Evolutionary conservation across 2,329 filamentous ascomycete genomes (phyloP), one percentile per base, ranked within the genome.

Genomic region (Alternaria rosae): DNA sequence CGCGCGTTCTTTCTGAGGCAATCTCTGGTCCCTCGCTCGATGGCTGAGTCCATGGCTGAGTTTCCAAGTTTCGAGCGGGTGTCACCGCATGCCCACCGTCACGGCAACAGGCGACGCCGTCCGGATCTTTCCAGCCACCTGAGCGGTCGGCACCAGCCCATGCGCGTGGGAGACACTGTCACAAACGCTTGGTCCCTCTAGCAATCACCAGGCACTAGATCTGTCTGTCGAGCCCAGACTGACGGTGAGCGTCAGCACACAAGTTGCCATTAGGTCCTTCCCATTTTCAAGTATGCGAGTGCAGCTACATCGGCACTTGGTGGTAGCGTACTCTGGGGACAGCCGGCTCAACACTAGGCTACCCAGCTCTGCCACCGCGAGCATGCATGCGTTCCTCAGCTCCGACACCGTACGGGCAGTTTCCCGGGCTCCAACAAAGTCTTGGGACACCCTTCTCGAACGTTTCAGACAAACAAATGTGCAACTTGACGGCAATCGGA

Each of bases 391-490:
- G 30, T 11, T 38, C 54, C 28, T 25, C 30, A 48, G 30, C 28
- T 12, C 28, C 43, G 21, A 26, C 23, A 26, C 28, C 32, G 25
- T 35, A 42, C 21, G 44, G 25, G 13, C n/a, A 50, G 17, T 51
- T 51, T 51, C 20, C 47, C 47, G 20, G 35, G 28, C 28, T 51
- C 30, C n/a, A 32, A 35, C 47, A 38, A n/a, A 38, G 32, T 21
- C 47, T 25, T 35, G 47, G 45, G 50, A 45, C 44, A 30, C n/a
- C 26, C 32, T 47, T 42, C 38, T 57, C 21, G n/a, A 57, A n/a
- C 17, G 58, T 60, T 60, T 59, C 57, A 56, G 35, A 42, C 58
- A 52, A 50, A 60, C 47, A 47, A 41, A 20, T 51, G 23, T 41
- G 38, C 32, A 44, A 57, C 53, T 15, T 45, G 51, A 42, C 30